Evolutionary conservation across 2,329 filamentous ascomycete genomes (phyloP).

Genomic region (Eurotiales sp.): DNA sequence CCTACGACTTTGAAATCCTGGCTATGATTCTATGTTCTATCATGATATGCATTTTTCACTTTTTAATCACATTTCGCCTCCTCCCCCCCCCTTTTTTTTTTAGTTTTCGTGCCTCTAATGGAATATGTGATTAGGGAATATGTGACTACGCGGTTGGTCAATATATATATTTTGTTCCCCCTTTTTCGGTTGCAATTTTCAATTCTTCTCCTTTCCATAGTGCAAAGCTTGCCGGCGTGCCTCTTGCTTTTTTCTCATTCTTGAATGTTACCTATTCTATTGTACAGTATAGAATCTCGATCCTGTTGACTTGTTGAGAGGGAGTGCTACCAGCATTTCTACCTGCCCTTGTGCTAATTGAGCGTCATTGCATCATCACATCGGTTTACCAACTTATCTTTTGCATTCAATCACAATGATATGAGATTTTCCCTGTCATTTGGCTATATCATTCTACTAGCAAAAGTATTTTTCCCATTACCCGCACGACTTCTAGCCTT

Average conservation of each 20-base stretch:
- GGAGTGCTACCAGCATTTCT: background rate
- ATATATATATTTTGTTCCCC: too few relatives aligned
- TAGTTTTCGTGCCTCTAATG: background rate
- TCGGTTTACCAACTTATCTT: too few relatives aligned
- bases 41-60: background rate
- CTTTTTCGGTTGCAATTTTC: constrained; percentile 4
- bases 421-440: too few relatives aligned
- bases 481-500: too few relatives aligned
- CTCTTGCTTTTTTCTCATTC: background rate
- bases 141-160: constrained; percentile 1
- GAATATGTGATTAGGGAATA: constrained; percentile 2
- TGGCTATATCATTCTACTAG: too few relatives aligned
- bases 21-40: background rate
- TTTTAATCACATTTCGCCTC: background rate
- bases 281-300: constrained; percentile 14
- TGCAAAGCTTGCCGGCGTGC: background rate
- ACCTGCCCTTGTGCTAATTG: background rate
- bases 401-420: background rate
- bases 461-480: too few relatives aligned
- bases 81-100: background rate
- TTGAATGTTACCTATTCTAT: constrained; percentile 19
- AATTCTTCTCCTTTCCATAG: background rate
- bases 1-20: constrained; percentile 62
- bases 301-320: background rate
- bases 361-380: too few relatives aligned